Base-by-base conservation (phyloP, 1,284 basidiomycete species). In the Leccinum pachyderme region DNA sequence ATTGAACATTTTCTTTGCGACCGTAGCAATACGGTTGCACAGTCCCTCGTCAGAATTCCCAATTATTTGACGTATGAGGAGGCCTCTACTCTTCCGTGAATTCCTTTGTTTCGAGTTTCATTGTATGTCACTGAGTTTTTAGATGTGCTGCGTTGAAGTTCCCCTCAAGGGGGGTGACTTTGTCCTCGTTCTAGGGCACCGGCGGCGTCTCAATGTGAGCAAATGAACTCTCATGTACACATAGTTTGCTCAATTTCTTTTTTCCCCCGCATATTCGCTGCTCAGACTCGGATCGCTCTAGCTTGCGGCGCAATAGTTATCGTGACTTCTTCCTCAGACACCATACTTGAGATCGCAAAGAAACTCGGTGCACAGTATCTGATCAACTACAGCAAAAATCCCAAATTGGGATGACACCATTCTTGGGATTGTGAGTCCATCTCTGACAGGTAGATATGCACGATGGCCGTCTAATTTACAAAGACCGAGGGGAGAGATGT, bases 271-370 rank as follows among this genome's bases (percentile, higher is more conserved):
- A 80, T 77, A 27, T 77, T 80, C 61, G 79, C 69, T 27, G 62
- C 79, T 1, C 83, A 85, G 65, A 71, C 79, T 1, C 83, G 85
- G 65, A 71, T 87, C 44, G 83, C 82, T 13, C 70, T 79, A 18
- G 81, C 80, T 0, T 75, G 78, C 0, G 84, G 85, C 12, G 83
- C 83, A 2, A 77, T 67, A 4, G 81, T 82, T 18, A 83, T 88
- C 55, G 73, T 76, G 25, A 85, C 82, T 0, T 84, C 81, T 1
- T 84, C 82, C 1, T 82, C 81, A 0, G 81, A 84, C 58, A 76
- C 80, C 33, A 87, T 87, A 66, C 72, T 83, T 7, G 72, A 78
- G 57, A 50, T 76, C 13, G 78, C 74, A 0, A 71, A 71, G 52
- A 71, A 74, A 53, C 72, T 83, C 12, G 81, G 81, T 3, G 81